Base-by-base conservation (phyloP, 192 early-diverging fungal genomes). In the Podila minutissima region DNA sequence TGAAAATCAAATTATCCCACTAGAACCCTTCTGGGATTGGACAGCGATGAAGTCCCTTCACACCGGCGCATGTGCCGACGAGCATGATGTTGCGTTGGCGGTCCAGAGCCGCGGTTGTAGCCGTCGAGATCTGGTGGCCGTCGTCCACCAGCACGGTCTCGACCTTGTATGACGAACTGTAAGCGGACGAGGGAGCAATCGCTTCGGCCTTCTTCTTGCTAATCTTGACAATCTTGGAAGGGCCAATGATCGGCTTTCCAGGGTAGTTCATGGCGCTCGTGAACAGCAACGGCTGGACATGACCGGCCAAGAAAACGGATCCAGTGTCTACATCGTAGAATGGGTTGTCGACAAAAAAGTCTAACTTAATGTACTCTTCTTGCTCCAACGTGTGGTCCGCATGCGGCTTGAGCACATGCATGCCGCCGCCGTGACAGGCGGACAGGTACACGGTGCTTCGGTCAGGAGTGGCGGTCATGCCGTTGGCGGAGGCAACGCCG, bases 291-390 rank as follows among this genome's bases (percentile, higher is more conserved):
- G 64, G 51, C 20, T 79, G 20, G 3, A 75, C 71, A 72, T 74
- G 71, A 8, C 74, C 69, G 0, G 70, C 59, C 6, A 81, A 7
- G 37, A 75, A 75, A 28, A 75, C 37, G 29, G 50, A 51, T 7
- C 67, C 70, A 2, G 74, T 53, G 13, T 41, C 51, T 2, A 69
- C 70, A 5, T 79, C 76, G 12, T 41, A 72, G 20, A 32, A 57
- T 1, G 76, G 76, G 55, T 79, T 79, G 32, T 79, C 76, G 31
- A 46, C 67, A 38, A 61, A 83, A 20, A 73, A 83, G 32, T 75
- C 69, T 1, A 83, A 24, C 17, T 75, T 83, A 5, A 83, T n/a
- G 17, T 50, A 41, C 5, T 72, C 71, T n/a, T 64, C 10, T 5
- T 69, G 37, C 11, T 48, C 28, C 58, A 75, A 59, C 0, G 60